Evolutionary conservation across 192 early-diverging fungal genomes (phyloP), one percentile per base, ranked within the genome.

Genomic region (Gamsiella multidivaricata): DNA sequence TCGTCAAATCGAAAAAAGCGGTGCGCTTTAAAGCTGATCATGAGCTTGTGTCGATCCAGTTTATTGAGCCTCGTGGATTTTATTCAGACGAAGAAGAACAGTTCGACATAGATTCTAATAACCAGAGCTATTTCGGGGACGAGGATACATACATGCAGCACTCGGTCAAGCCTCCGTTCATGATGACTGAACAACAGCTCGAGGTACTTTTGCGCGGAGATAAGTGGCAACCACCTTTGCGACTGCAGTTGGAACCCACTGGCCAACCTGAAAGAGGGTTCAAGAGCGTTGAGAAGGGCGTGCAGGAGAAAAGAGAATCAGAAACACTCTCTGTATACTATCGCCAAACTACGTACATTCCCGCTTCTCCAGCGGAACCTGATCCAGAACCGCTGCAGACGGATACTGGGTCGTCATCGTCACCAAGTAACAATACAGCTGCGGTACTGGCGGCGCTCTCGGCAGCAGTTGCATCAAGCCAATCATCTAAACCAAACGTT

Each of bases 361-460:
- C 70, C 0, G 18, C 62, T 9, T 73, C 70, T 8, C 70, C 70
- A 33, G 70, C 70, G 17, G 70, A 73, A n/a, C 70, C 70, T 0
- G 62, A 73, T 52, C 47, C 29, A 1, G 70, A 73, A 3, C 62
- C 49, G 6, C 39, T 39, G 32, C 54, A 43, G 41, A 12, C 10
- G 5, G 32, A 23, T 8, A 2, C 36, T 9, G 33, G 42, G 52
- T 23, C 17, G 5, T 12, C 28, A 18, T 0, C 45, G 25, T 37
- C 61, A 15, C 25, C 47, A 3, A 42, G 43, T 36, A 37, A 26
- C 20, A 51, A 51, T 45, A 47, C 46, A 7, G 54, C 33, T n/a
- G 55, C 55, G 22, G 65, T 50, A 17, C 22, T 31, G 33, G 65
- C 34, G 17, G 53, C 45, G n/a, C 54, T 61, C 15, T 34, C 59